Conservation (phyloP, 2,329 filamentous ascomycete species). For the Akanthomyces uredinophilus region DNA sequence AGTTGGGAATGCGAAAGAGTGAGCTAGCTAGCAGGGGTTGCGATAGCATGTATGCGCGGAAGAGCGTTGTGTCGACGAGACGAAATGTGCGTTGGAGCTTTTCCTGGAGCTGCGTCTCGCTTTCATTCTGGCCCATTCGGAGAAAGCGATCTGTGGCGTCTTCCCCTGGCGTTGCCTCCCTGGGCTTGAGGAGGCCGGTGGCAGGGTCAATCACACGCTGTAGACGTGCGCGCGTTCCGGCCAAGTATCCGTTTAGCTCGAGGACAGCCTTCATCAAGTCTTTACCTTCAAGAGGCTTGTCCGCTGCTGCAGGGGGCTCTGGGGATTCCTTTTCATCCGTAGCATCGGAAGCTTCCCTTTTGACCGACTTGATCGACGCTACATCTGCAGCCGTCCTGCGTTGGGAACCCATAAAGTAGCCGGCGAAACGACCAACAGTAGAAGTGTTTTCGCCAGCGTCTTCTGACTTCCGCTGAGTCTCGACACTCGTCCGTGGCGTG, state of each 20-base stretch:
- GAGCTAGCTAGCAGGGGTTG: conserved; percentile 79
- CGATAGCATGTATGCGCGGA: conserved; percentile 92
- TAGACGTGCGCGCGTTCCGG: conserved; percentile 68
- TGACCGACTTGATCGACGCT: conserved; percentile 56
- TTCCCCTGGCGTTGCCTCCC: conserved; percentile 40
- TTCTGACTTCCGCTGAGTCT: conserved; percentile 17
- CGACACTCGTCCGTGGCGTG: conserved; percentile 11
- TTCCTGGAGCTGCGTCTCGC: conserved; percentile 59
- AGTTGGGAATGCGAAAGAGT: conserved; percentile 92
- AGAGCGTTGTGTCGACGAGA: conserved; percentile 88
- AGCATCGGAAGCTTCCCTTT: conserved; percentile 36
- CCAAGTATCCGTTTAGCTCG: conserved; percentile 82
- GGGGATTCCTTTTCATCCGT: conserved; percentile 47
- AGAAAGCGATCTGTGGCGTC: conserved; percentile 53
- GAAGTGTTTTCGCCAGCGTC: conserved; percentile 25
- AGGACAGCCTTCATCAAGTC: conserved; percentile 77
- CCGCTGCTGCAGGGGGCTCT: conserved; percentile 42
- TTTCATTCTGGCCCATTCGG: conserved; percentile 40
- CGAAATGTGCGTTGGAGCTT: conserved; percentile 72
- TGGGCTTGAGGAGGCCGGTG: conserved; percentile 56
- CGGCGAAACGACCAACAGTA: conserved; percentile 45
- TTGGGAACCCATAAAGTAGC: conserved; percentile 45
- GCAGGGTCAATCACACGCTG: conserved; percentile 58
- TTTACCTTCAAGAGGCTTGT: conserved; percentile 65
- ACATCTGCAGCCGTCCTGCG: conserved; percentile 47